phyloP scores from a whole-genome alignment of 2,329 filamentous ascomycete genomes.

The Epichloe gansuensis region DNA sequence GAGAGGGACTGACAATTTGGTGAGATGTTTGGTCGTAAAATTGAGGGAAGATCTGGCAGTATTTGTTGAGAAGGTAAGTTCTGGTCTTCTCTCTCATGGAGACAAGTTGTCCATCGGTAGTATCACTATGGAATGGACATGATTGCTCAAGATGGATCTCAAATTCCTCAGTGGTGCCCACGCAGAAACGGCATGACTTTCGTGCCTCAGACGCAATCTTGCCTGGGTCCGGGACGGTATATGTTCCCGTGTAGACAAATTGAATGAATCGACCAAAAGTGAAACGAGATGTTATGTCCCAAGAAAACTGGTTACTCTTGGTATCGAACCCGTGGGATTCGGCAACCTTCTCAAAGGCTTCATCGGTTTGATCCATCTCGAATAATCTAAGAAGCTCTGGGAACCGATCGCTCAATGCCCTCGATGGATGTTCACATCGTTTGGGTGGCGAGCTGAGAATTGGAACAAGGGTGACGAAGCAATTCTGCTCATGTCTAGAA shows the following conservation, averaged over 20 bases:
- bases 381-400: not conserved
- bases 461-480: not conserved
- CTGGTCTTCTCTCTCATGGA: too few species aligned
- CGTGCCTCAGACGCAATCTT: too few species aligned
- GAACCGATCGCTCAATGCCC: not conserved
- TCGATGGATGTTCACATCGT: not conserved
- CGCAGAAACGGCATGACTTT: too few species aligned
- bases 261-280: not conserved
- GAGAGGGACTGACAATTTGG: too few species aligned
- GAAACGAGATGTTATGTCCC: not conserved
- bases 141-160: too few species aligned
- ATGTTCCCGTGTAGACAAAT: not conserved
- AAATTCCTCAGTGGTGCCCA: too few species aligned
- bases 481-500: too few species aligned
- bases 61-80: too few species aligned
- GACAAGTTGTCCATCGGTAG: too few species aligned
- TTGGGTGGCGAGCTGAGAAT: not conserved
- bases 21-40: too few species aligned
- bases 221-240: not conserved
- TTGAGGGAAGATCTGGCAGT: fast-evolving
- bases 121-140: too few species aligned
- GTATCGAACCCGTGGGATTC: not conserved
- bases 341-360: not conserved
- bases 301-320: not conserved
- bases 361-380: not conserved